Conservation (phyloP, 805 yeast genomes). For the Metschnikowia noctiluminum region DNA sequence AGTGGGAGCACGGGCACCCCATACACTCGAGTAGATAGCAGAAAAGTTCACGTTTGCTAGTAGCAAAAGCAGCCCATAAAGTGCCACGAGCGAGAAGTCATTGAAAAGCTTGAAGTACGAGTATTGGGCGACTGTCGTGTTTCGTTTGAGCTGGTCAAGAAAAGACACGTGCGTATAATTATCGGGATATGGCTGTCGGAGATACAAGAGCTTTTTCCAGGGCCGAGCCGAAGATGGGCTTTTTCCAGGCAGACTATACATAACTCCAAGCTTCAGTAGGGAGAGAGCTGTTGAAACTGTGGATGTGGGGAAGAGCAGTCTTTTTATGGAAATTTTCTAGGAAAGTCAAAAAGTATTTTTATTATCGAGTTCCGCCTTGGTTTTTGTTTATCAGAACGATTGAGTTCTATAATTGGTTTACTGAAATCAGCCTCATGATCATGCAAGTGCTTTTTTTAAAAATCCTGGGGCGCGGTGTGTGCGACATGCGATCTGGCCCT, state of each 20-base stretch:
- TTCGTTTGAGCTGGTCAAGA: slow-evolving; percentile 73
- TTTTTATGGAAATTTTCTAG: no score
- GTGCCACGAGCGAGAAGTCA: slow-evolving; percentile 66
- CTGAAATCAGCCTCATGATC: no score
- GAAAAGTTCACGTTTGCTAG: slow-evolving; percentile 67
- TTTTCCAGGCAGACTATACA: neutral
- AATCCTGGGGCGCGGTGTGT: no score
- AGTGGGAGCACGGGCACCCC: slow-evolving; percentile 50
- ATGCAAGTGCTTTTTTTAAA: no score
- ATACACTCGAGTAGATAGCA: slow-evolving; percentile 48
- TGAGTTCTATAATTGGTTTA: no score
- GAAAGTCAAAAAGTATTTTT: no score
- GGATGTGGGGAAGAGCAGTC: no score
- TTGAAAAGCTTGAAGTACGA: slow-evolving; percentile 59
- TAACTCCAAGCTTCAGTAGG: no score
- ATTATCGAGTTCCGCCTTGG: no score
- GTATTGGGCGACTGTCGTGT: slow-evolving; percentile 68
- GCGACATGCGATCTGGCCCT: no score
- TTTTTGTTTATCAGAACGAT: no score
- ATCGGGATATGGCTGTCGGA: slow-evolving; percentile 83
- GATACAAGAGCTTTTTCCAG: slow-evolving; percentile 87
- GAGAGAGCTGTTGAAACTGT: no score
- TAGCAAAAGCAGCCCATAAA: slow-evolving; percentile 62
- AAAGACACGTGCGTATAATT: slow-evolving; percentile 84
- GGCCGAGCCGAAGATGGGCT: neutral